A percentile compares a stretch with the other conserved stretches of the same genome.
These are phyloP conservation scores for Heritiera fomes DNA, from an alignment of 345 rosid genomes.

Conservation along the genomic window DNA sequence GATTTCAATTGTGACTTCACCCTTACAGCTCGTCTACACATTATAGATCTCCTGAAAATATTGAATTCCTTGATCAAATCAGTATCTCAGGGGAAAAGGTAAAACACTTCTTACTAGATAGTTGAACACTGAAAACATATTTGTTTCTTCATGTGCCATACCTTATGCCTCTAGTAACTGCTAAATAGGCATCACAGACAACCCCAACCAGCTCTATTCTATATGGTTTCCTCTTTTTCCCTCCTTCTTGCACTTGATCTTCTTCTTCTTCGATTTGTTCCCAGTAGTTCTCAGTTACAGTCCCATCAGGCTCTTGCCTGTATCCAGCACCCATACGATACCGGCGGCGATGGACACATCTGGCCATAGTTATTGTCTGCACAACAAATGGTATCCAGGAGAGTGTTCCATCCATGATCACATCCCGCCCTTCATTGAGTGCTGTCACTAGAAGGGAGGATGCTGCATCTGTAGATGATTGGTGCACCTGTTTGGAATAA, in stretches of 20 bases:
- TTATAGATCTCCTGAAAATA: conserved; percentile 80
- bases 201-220: conserved; percentile 95
- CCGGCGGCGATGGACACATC: conserved; percentile 76
- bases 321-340: conserved; percentile 93
- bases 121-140: conserved; percentile 3
- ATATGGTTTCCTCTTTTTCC: conserved; percentile 68
- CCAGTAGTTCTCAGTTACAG: conserved; percentile 81
- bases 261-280: conserved; percentile 61
- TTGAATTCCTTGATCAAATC: background rate
- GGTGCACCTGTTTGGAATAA: conserved; percentile 68
- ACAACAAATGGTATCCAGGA: conserved; percentile 91
- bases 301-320: conserved; percentile 58
- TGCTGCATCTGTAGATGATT: conserved; percentile 95
- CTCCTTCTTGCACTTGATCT: conserved; percentile 48
- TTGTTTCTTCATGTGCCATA: conserved; percentile 8
- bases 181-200: conserved; percentile 90
- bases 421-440: conserved; percentile 88
- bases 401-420: conserved; percentile 93
- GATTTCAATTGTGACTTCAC: conserved; percentile 84
- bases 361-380: conserved; percentile 87
- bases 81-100: conserved; percentile 4
- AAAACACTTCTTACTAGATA: background rate
- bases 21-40: conserved; percentile 87
- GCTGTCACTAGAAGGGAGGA: conserved; percentile 92
- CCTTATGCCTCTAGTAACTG: conserved; percentile 95